These are phyloP conservation scores for Akanthomyces lecanii DNA, from an alignment of 2,329 filamentous ascomycete species.

Conservation along the genomic window DNA sequence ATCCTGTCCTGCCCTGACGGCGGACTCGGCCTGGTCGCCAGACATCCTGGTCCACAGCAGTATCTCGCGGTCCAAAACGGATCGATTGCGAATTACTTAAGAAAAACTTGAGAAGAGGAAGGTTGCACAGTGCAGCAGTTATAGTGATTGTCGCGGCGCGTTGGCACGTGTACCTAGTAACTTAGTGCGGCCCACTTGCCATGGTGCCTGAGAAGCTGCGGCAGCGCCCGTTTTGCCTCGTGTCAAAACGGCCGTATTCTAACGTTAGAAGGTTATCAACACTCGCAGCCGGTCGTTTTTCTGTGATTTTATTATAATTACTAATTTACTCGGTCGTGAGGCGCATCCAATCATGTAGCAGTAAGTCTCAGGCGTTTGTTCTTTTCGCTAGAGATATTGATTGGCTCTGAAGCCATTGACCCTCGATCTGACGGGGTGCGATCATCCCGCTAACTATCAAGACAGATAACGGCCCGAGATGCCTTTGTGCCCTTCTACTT, in stretches of 20 bases:
- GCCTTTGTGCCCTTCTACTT: not conserved
- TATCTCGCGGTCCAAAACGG: not conserved
- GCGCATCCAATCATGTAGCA: not conserved
- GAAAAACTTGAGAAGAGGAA: not conserved
- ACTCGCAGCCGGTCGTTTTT: not conserved
- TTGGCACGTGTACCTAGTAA: conserved; percentile 6
- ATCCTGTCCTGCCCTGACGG: conserved; percentile 31
- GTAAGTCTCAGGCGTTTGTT: not conserved
- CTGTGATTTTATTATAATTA: not conserved
- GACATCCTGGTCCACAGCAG: not conserved
- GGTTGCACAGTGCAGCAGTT: not conserved
- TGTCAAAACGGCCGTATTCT: not conserved
- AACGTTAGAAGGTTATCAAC: not conserved
- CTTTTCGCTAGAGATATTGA: not conserved
- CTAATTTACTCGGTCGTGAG: no score
- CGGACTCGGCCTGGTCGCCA: conserved; percentile 22
- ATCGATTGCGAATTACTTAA: not conserved
- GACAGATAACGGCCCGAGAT: conserved; percentile 2
- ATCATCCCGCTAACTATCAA: not conserved
- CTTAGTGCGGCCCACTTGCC: conserved; percentile 5
- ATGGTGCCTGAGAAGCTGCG: not conserved
- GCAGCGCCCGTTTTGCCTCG: not conserved
- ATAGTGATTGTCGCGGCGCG: not conserved
- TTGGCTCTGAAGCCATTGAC: not conserved
- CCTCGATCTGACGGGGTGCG: not conserved